Conservation (phyloP, 2,329 filamentous ascomycete species). For the Fusarium verticillioides region DNA sequence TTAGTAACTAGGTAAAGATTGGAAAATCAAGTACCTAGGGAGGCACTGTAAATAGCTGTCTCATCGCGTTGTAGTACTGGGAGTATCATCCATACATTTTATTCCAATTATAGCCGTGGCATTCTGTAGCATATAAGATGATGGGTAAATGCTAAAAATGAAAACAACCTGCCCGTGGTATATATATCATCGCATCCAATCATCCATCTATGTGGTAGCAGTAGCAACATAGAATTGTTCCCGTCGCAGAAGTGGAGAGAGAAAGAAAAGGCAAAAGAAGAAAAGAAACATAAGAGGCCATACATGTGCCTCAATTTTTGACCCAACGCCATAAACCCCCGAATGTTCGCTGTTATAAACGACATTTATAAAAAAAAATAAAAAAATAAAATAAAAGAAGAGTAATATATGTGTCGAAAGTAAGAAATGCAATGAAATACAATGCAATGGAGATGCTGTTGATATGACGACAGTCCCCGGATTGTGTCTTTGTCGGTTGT, state of each 20-base stretch:
- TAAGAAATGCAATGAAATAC: neutral
- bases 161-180: conserved; percentile 20
- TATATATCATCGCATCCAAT: conserved; percentile 20
- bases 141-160: neutral
- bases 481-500: conserved; percentile 9
- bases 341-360: conserved; percentile 19
- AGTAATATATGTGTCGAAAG: neutral
- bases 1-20: neutral
- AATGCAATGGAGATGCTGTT: neutral
- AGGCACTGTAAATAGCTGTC: conserved; percentile 8
- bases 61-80: conserved; percentile 22
- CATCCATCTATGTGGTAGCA: conserved; percentile 18
- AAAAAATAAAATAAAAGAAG: neutral
- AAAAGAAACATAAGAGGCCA: conserved; percentile 1
- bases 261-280: neutral
- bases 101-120: neutral
- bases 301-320: conserved; percentile 13
- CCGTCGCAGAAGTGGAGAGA: conserved; percentile 22
- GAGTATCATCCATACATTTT: conserved; percentile 20
- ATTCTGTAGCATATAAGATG: neutral
- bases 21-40: neutral
- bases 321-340: conserved; percentile 26
- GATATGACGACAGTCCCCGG: conserved; percentile 13
- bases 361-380: too few relatives aligned
- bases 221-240: conserved; percentile 4